These are phyloP conservation scores for Sugiyamaella mastotermitis DNA, from an alignment of 805 yeast genomes.

Conservation along the genomic window DNA sequence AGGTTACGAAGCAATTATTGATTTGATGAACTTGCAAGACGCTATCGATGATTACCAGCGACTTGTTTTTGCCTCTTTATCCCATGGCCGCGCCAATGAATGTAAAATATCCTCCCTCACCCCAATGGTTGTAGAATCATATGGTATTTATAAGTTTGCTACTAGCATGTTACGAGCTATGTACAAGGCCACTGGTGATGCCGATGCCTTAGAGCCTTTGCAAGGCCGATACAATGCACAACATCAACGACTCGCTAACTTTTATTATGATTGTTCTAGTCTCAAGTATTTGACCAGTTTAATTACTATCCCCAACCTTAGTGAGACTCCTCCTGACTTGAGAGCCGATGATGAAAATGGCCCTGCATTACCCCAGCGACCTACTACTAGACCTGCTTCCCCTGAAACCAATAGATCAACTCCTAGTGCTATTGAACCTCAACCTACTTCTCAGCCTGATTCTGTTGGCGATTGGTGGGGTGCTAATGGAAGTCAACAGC, in stretches of 20 bases:
- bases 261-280: constrained; percentile 85
- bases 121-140: constrained; percentile 84
- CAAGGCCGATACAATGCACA: constrained; percentile 66
- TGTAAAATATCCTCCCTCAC: constrained; percentile 83
- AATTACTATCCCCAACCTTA: constrained; percentile 69
- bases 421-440: constrained; percentile 23
- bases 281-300: constrained; percentile 74
- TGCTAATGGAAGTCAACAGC: constrained; percentile 29
- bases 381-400: constrained; percentile 23
- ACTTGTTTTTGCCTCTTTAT: constrained; percentile 64
- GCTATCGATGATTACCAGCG: constrained; percentile 72
- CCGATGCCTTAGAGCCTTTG: constrained; percentile 71
- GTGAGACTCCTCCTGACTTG: constrained; percentile 55
- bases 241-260: constrained; percentile 64
- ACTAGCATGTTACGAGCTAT: constrained; percentile 88
- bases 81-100: constrained; percentile 53
- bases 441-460: constrained; percentile 25
- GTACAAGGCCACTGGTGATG: constrained; percentile 64
- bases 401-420: constrained; percentile 11
- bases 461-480: constrained; percentile 41
- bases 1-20: constrained; percentile 85
- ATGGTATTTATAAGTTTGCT: constrained; percentile 85
- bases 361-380: constrained; percentile 37
- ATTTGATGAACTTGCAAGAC: constrained; percentile 81
- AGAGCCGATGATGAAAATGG: constrained; percentile 39